A percentile compares a stretch with the other conserved stretches of the same genome.
Conservation (phyloP, 371 early-diverging fungal genomes). For the Umbelopsis sp. region DNA sequence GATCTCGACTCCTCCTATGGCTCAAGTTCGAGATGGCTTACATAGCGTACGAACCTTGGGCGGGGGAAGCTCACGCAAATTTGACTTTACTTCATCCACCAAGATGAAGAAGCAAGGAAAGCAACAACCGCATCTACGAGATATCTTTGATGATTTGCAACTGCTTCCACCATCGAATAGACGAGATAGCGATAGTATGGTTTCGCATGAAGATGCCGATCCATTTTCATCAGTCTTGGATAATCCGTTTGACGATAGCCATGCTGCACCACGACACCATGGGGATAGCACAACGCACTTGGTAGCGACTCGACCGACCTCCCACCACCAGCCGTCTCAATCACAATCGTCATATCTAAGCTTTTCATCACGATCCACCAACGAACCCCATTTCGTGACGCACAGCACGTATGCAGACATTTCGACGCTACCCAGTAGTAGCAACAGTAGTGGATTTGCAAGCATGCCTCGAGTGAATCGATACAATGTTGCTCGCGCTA, state of each 20-base stretch:
- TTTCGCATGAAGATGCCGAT: conserved; percentile 10
- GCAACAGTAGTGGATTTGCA: conserved; percentile 33
- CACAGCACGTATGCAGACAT: conserved; percentile 1
- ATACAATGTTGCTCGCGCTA: not conserved
- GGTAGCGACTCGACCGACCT: conserved; percentile 11
- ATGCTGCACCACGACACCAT: conserved; percentile 19
- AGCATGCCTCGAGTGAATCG: conserved; percentile 21
- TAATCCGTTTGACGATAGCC: conserved; percentile 46
- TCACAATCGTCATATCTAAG: conserved; percentile 40
- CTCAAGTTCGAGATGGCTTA: conserved; percentile 35
- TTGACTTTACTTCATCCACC: not conserved
- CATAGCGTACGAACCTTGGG: conserved; percentile 5
- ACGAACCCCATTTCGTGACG: not conserved
- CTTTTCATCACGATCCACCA: conserved; percentile 7
- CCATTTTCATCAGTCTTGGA: conserved; percentile 32
- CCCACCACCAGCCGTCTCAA: conserved; percentile 31
- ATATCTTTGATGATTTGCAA: conserved; percentile 14
- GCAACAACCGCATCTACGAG: conserved; percentile 8
- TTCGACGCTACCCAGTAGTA: conserved; percentile 23
- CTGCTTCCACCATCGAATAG: not conserved
- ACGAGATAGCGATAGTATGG: not conserved
- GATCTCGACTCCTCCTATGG: conserved; percentile 32
- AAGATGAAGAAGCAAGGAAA: conserved; percentile 15
- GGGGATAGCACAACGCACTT: not conserved
- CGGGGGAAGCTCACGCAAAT: not conserved